Base-by-base conservation (phyloP, 169 alveolate genomes). In the Miamiensis avidus region DNA sequence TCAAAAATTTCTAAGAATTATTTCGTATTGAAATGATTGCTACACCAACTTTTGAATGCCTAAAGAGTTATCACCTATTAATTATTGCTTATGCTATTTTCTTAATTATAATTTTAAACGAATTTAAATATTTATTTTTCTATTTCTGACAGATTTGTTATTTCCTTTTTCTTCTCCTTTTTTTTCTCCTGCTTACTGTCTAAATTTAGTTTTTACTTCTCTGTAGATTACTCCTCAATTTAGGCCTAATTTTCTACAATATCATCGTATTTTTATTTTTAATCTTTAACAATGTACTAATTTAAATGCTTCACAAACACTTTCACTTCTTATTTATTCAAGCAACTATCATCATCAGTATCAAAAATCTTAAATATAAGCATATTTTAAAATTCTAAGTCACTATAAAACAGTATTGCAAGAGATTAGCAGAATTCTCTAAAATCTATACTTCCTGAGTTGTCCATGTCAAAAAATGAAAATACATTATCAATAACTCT, bases 1-100 rank as follows among this genome's bases (percentile, higher is more conserved):
- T 82, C 87, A 34, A 82, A 82, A 34, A 74, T 73, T n/a, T 82
- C 87, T n/a, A 74, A 82, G 29, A 34, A 82, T 49, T 75, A 73
- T 29, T 49, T 32, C 25, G 49, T 29, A 34, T 82, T 75, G 26
- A 82, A 82, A 30, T 82, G 72, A 28, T 32, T 25, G 6, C 34
- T 76, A 16, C 49, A 25, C 87, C 87, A 82, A 1, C 34, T 15
- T 74, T 74, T 82, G 29, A 82, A 82, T 64, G n/a, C 65, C 15
- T 30, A 65, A 26, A 31, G 26, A 20, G 29, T 32, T 34, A 74
- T 82, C n/a, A n/a, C 75, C 29, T 33, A n/a, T 25, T 33, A 29
- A 26, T 82, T 64, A 25, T 65, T 11, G n/a, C n/a, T n/a, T n/a
- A n/a, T n/a, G n/a, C 25, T 73, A 75, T 32, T 0, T n/a, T 1